phyloP scores from a whole-genome alignment of 192 early-diverging fungal species.

The Coemansia sp. region DNA sequence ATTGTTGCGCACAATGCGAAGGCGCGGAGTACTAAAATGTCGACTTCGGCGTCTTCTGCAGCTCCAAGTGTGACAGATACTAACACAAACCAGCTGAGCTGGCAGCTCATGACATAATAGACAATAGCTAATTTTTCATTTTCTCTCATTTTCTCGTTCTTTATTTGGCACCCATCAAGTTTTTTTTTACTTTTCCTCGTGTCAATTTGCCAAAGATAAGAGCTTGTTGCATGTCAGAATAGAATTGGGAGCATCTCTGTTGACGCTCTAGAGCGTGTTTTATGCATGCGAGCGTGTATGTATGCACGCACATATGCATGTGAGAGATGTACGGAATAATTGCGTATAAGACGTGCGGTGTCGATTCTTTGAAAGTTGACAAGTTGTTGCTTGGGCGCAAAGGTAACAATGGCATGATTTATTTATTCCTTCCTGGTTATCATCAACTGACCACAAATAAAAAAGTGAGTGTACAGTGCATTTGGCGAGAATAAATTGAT shows the following conservation, averaged over 20 bases:
- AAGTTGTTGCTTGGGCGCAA: neutral
- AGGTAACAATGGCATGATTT: no score
- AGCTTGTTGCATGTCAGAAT: no score
- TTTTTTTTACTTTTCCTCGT: neutral
- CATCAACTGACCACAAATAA: no score
- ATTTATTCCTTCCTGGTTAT: no score
- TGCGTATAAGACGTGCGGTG: neutral
- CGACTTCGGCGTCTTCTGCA: neutral
- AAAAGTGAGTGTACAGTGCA: no score
- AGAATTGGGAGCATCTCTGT: no score
- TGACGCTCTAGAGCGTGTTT: neutral
- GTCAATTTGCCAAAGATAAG: no score
- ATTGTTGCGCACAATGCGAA: slow-evolving; percentile 46
- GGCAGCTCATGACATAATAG: slow-evolving; percentile 29
- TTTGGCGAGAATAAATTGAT: no score
- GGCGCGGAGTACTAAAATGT: slow-evolving; percentile 20
- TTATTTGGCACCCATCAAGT: no score
- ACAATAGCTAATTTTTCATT: neutral
- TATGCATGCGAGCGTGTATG: neutral
- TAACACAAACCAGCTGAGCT: neutral
- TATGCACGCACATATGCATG: neutral
- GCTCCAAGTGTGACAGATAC: neutral
- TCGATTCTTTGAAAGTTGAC: no score
- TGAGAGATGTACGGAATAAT: neutral
- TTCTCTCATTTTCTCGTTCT: slow-evolving; percentile 1